Evolutionary conservation across 768 basidiomycete species (phyloP).

Genomic region (Xerocomellus dryophilus): DNA sequence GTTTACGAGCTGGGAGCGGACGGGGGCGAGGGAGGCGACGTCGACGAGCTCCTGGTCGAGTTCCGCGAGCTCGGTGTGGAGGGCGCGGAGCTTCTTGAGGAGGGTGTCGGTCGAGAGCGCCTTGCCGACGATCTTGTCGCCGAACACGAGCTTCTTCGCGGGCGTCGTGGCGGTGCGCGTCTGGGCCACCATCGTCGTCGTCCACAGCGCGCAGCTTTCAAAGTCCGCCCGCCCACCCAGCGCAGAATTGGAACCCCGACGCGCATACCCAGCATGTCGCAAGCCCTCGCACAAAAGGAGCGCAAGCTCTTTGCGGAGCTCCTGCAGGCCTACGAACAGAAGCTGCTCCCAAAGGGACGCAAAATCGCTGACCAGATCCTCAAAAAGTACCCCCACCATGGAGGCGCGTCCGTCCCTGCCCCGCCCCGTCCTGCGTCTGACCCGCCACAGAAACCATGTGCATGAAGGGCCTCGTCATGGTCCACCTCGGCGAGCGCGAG

Average conservation of each 20-base stretch:
- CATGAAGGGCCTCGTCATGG: constrained; percentile 91
- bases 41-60: constrained; percentile 90
- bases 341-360: constrained; percentile 83
- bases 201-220: too few relatives aligned
- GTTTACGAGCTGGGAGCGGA: constrained; percentile 77
- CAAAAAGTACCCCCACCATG: constrained; percentile 94
- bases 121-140: constrained; percentile 77
- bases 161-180: constrained; percentile 58
- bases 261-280: constrained; percentile 16
- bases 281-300: constrained; percentile 73
- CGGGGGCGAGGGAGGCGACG: constrained; percentile 59
- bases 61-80: constrained; percentile 73
- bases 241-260: neutral
- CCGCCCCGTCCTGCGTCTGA: neutral
- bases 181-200: constrained; percentile 63
- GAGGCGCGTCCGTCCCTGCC: constrained; percentile 55
- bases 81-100: constrained; percentile 78
- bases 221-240: too few relatives aligned
- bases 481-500: constrained; percentile 74
- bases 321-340: constrained; percentile 81
- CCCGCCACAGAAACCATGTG: constrained; percentile 76
- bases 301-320: constrained; percentile 82
- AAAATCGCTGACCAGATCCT: constrained; percentile 92
- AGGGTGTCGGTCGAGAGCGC: constrained; percentile 76
- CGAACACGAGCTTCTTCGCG: constrained; percentile 67